Conservation (phyloP, 202 grass and related monocot genomes). For the Thinopyrum obtusiflorum region DNA sequence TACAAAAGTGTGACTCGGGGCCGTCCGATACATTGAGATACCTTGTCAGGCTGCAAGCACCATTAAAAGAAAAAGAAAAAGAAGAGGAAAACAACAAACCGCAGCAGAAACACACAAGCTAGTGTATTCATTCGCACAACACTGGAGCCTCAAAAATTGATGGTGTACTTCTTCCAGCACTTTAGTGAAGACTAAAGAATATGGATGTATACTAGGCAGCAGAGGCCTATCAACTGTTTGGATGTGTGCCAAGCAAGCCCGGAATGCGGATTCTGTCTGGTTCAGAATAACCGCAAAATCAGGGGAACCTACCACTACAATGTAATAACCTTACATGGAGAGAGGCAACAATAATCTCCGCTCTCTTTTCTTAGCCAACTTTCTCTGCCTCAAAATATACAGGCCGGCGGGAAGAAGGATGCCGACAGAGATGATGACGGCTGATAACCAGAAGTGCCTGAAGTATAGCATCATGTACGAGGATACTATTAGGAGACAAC, state of each 20-base stretch:
- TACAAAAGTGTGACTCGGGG: constrained; percentile 19
- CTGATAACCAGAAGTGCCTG: constrained; percentile 87
- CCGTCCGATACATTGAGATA: not conserved
- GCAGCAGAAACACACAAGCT: not conserved
- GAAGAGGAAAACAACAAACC: not conserved
- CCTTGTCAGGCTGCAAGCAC: constrained; percentile 21
- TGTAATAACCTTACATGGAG: constrained; percentile 69
- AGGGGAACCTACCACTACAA: constrained; percentile 31
- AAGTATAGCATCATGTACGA: constrained; percentile 86
- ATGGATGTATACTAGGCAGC: constrained; percentile 14
- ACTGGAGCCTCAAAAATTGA: constrained; percentile 14
- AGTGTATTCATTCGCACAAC: not conserved
- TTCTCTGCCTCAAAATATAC: constrained; percentile 86
- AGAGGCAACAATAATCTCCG: constrained; percentile 87
- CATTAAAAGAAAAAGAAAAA: not conserved
- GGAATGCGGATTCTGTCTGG: constrained; percentile 41
- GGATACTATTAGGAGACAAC: constrained; percentile 86
- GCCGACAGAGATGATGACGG: constrained; percentile 75
- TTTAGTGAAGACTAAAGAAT: constrained; percentile 17
- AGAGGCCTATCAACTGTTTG: constrained; percentile 22
- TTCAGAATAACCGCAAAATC: constrained; percentile 33
- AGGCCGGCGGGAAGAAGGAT: constrained; percentile 79
- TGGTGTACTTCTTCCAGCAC: constrained; percentile 36
- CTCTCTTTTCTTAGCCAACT: constrained; percentile 91
- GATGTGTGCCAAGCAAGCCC: constrained; percentile 26